Conservation (phyloP, 345 rosid genomes). For the Dipteronia sinensis region DNA sequence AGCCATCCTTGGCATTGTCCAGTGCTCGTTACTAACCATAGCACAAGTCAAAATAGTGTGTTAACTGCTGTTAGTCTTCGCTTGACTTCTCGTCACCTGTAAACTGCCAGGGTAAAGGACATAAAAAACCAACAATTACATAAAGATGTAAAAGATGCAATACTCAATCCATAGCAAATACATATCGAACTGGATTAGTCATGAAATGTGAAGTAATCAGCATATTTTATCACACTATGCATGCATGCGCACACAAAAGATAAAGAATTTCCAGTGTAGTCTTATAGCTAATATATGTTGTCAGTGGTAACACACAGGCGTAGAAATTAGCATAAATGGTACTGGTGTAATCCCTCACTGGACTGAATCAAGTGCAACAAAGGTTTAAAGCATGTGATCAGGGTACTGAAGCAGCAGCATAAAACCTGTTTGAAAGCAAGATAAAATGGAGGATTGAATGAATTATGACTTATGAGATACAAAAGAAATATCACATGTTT, state of each 20-base stretch:
- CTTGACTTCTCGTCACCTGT: not conserved
- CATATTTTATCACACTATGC: not conserved
- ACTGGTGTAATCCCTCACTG: too few relatives aligned
- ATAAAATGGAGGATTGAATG: not conserved
- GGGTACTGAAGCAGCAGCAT: not conserved
- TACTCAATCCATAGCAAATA: not conserved
- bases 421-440: not conserved
- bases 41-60: conserved; percentile 1
- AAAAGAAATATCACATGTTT: not conserved
- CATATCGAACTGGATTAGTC: not conserved
- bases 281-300: not conserved
- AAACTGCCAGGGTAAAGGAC: not conserved
- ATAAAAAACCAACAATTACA: not conserved
- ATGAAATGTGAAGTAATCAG: not conserved
- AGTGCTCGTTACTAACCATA: not conserved
- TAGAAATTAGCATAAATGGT: too few relatives aligned
- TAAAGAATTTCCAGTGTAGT: not conserved
- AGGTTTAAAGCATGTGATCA: not conserved
- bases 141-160: not conserved
- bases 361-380: not conserved
- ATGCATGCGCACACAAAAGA: not conserved
- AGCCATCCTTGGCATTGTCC: not conserved
- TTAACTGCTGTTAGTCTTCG: not conserved
- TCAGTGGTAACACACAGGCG: not conserved
- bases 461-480: not conserved